Evolutionary conservation across 345 rosid genomes (phyloP).

Genomic region (Raphanus raphanistrum): DNA sequence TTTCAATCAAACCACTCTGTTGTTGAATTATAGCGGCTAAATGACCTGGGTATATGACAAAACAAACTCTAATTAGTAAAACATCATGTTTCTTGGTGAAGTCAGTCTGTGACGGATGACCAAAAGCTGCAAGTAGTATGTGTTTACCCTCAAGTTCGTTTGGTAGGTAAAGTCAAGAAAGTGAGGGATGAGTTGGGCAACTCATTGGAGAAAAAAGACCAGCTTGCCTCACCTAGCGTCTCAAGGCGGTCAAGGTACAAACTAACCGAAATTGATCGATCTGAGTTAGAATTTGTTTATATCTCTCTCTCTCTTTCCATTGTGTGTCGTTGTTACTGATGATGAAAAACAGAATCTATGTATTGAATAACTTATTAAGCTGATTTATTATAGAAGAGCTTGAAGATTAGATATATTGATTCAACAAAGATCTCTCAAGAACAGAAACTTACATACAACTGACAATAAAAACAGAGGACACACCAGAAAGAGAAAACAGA

Average conservation of each 20-base stretch:
- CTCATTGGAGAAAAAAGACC: slow-evolving; percentile 16
- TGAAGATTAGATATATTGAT: background rate
- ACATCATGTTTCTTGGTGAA: background rate
- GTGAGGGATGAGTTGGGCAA: slow-evolving; percentile 36
- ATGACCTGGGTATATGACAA: background rate
- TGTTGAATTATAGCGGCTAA: background rate
- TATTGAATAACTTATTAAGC: background rate
- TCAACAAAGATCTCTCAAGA: slow-evolving; percentile 11
- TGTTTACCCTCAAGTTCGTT: slow-evolving; percentile 19
- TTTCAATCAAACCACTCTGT: background rate
- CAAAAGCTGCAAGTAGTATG: slow-evolving; percentile 45
- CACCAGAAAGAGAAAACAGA: background rate
- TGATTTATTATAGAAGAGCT: slow-evolving; percentile 1
- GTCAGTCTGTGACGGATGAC: background rate
- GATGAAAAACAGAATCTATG: background rate
- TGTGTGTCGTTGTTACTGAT: background rate
- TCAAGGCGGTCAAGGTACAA: slow-evolving; percentile 37
- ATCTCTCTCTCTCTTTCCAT: background rate
- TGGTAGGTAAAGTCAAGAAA: slow-evolving; percentile 43
- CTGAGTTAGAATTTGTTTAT: background rate
- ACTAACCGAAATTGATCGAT: slow-evolving; percentile 11
- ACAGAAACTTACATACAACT: background rate
- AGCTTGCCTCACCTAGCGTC: slow-evolving; percentile 34
- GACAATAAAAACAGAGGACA: background rate
- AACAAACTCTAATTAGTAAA: background rate